phyloP scores from a whole-genome alignment of 2,329 filamentous ascomycete species.

The Fusarium sp. region DNA sequence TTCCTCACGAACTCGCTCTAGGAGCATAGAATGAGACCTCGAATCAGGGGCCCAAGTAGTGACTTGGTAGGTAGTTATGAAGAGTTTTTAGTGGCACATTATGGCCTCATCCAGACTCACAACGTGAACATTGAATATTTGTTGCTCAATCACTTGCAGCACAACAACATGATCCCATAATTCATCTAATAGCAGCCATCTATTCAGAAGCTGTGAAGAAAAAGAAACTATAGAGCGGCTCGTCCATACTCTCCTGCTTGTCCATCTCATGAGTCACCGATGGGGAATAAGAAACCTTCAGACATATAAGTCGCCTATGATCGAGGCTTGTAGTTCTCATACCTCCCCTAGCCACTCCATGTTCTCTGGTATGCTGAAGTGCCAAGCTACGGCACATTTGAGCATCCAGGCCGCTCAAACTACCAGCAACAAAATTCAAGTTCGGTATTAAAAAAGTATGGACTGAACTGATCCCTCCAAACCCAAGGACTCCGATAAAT shows the following conservation, averaged over 20 bases:
- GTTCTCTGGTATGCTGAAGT: conserved; percentile 31
- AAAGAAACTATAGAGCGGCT: conserved; percentile 42
- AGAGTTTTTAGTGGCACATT: neutral
- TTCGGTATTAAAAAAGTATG: conserved; percentile 52
- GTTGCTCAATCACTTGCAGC: neutral
- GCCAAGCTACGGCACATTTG: conserved; percentile 26
- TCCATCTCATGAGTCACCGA: conserved; percentile 32
- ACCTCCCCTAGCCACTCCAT: conserved; percentile 25
- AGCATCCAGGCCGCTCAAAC: conserved; percentile 33
- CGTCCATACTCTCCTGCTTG: conserved; percentile 38
- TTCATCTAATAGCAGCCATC: conserved; percentile 41
- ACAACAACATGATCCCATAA: neutral
- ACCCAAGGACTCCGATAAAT: conserved; percentile 55
- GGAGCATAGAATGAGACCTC: neutral
- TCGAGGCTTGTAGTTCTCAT: neutral
- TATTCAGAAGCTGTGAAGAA: conserved; percentile 43
- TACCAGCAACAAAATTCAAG: conserved; percentile 44
- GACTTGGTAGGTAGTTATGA: neutral
- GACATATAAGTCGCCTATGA: neutral
- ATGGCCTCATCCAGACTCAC: neutral
- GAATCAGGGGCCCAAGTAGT: neutral
- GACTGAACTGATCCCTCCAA: conserved; percentile 51
- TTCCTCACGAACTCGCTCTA: neutral
- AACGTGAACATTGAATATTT: neutral
- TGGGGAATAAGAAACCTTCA: neutral